Percentiles rank a stretch among this genome's conserved stretches.
phyloP scores from a whole-genome alignment of 805 yeast species.

The Wickerhamiella dianesei region DNA sequence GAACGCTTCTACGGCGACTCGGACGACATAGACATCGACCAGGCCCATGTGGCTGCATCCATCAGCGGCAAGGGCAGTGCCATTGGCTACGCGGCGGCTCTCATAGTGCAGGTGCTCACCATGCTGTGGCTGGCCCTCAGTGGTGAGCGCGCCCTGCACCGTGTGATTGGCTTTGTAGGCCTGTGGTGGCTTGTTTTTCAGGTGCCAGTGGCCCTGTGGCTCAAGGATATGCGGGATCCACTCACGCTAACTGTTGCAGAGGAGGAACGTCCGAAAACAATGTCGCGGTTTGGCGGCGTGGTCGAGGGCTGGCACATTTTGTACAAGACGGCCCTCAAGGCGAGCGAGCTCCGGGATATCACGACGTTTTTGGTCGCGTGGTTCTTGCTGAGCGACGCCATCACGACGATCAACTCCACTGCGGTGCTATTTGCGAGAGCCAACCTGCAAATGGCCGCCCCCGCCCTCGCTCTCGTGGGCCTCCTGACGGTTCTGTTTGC shows the following conservation, averaged over 20 bases:
- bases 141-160: constrained; percentile 29
- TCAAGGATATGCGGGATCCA: constrained; percentile 26
- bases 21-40: constrained; percentile 4
- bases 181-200: constrained; percentile 69
- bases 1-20: constrained; percentile 12
- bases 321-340: constrained; percentile 42
- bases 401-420: constrained; percentile 67
- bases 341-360: constrained; percentile 48
- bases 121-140: constrained; percentile 27
- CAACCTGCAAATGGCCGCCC: constrained; percentile 53
- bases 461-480: constrained; percentile 51
- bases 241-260: constrained; percentile 9
- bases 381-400: constrained; percentile 63
- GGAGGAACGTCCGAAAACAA: constrained; percentile 1
- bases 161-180: constrained; percentile 53
- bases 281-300: constrained; percentile 1
- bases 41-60: not conserved
- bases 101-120: constrained; percentile 50
- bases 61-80: constrained; percentile 52
- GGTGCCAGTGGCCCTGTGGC: constrained; percentile 39
- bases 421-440: constrained; percentile 66
- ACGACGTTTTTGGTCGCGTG: constrained; percentile 55
- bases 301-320: constrained; percentile 47
- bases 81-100: constrained; percentile 54
- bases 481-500: constrained; percentile 55